Evolutionary conservation across 208 protist genomes (phyloP), one percentile per base, ranked within the genome.

Genomic region (Leishmania tropica): DNA sequence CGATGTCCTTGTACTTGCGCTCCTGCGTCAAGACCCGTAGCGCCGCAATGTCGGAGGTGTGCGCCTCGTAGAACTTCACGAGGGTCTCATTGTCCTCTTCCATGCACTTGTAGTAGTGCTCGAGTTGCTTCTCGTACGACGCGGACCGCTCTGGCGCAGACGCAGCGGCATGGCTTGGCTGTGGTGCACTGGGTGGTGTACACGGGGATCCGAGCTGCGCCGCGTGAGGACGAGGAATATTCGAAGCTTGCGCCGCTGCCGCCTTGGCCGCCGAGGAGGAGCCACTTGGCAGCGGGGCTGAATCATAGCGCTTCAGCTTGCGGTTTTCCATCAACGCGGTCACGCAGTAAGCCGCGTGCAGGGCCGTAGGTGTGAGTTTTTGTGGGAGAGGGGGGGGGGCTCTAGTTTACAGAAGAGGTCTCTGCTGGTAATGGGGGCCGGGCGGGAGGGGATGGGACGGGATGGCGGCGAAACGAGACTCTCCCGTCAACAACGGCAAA

Each of bases 71-170:
- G 56, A 80, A 64, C 21, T 37, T 68, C 53, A 81, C 40, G 10
- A 91, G 81, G 17, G 81, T 78, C n/a, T 79, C 56, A 45, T 89
- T 81, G 67, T 89, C 88, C 64, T 85, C 77, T 64, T 92, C 86
- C 74, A 92, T 79, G 48, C 81, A 79, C 28, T 72, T 76, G 80
- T 84, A 88, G 83, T 87, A 89, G 58, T 76, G 51, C 76, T 88
- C 88, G 48, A 92, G 62, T 60, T 87, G 75, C 48, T 51, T 81
- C 65, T 81, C 81, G 51, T 87, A 81, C 2, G 58, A 3, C 21
- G 58, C 64, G 31, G 62, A 42, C 0, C 56, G 28, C 0, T 67
- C 3, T 51, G 42, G 15, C 56, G 47, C 56, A 37, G n/a, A 28
- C 35, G 28, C 35, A 21, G 75, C 24, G 3, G 35, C 21, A 64